A percentile compares a stretch with the other conserved stretches of the same genome.
phyloP scores from a whole-genome alignment of 2,329 filamentous ascomycete genomes.

The Aspergillaceae sp. region DNA sequence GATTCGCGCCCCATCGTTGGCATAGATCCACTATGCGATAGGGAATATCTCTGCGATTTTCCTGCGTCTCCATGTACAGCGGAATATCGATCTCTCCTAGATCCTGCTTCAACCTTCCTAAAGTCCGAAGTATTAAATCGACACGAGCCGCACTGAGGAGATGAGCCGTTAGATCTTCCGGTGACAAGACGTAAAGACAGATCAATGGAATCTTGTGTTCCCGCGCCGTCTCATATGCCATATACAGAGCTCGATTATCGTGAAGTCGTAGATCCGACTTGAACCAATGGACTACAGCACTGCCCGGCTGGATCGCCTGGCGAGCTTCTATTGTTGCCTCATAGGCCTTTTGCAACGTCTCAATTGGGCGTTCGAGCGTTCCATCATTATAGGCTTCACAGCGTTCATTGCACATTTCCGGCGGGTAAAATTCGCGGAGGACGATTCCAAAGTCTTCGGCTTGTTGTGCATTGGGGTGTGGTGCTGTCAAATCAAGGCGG shows the following conservation, averaged over 20 bases:
- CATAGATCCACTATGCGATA: slow-evolving; percentile 56
- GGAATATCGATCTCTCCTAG: slow-evolving; percentile 66
- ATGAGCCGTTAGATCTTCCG: slow-evolving; percentile 78
- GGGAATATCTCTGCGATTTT: slow-evolving; percentile 55
- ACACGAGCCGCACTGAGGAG: slow-evolving; percentile 62
- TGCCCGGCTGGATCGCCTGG: slow-evolving; percentile 44
- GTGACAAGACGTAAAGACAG: slow-evolving; percentile 69
- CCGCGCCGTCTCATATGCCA: slow-evolving; percentile 60
- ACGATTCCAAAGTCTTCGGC: slow-evolving; percentile 53
- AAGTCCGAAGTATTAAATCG: slow-evolving; percentile 69
- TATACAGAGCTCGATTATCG: slow-evolving; percentile 64
- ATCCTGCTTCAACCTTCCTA: slow-evolving; percentile 57
- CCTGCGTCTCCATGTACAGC: slow-evolving; percentile 63
- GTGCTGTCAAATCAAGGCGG: slow-evolving; percentile 10
- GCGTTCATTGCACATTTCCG: slow-evolving; percentile 74
- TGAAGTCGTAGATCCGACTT: slow-evolving; percentile 66
- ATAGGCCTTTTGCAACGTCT: slow-evolving; percentile 55
- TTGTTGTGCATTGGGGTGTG: slow-evolving; percentile 30
- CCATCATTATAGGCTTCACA: slow-evolving; percentile 65
- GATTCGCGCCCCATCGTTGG: slow-evolving; percentile 62
- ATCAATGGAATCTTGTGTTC: slow-evolving; percentile 63
- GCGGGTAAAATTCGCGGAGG: slow-evolving; percentile 68
- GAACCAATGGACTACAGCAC: slow-evolving; percentile 80
- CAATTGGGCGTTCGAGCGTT: slow-evolving; percentile 63
- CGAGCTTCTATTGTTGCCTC: slow-evolving; percentile 51